A percentile compares a stretch with the other conserved stretches of the same genome.
These are phyloP conservation scores for Picea sitchensis DNA, from an alignment of 75 land plant genomes.

Conservation along the genomic window DNA sequence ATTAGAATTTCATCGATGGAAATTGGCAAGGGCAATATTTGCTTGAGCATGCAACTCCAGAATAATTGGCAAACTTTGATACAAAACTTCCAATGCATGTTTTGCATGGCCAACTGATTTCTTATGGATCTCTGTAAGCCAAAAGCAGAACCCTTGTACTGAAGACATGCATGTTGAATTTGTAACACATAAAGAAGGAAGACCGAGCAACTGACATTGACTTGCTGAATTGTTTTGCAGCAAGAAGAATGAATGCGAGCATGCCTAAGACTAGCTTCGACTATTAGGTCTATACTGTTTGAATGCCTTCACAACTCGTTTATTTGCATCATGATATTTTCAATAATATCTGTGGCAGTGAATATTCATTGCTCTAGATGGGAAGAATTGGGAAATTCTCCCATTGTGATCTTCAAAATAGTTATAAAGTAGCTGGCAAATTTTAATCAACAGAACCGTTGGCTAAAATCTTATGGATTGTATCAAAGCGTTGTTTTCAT, in stretches of 20 bases:
- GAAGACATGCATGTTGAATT: conserved; percentile 78
- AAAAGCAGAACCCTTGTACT: conserved; percentile 68
- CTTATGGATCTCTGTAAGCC: conserved; percentile 88
- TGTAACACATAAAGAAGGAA: conserved; percentile 82
- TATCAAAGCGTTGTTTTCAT: too few relatives aligned
- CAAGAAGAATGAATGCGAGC: conserved; percentile 73
- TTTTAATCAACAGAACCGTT: too few relatives aligned
- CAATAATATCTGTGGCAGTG: too few relatives aligned
- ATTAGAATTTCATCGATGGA: conserved; percentile 24
- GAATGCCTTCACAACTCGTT: too few relatives aligned
- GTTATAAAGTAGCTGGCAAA: too few relatives aligned
- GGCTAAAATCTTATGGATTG: too few relatives aligned
- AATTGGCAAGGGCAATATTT: conserved; percentile 72
- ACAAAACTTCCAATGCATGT: conserved; percentile 57
- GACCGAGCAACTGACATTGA: conserved; percentile 71
- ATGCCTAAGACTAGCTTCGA: conserved; percentile 68
- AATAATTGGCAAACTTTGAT: conserved; percentile 74
- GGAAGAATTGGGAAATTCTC: too few relatives aligned
- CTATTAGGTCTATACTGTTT: conserved; percentile 62
- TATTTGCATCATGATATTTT: too few relatives aligned
- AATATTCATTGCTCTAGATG: too few relatives aligned
- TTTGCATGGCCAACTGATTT: conserved; percentile 58
- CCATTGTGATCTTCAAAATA: too few relatives aligned
- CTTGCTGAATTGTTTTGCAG: conserved; percentile 78
- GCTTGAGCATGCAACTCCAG: conserved; percentile 82